Conservation (phyloP, 495 filamentous ascomycete species). For the Podospora pseudoanserina region DNA sequence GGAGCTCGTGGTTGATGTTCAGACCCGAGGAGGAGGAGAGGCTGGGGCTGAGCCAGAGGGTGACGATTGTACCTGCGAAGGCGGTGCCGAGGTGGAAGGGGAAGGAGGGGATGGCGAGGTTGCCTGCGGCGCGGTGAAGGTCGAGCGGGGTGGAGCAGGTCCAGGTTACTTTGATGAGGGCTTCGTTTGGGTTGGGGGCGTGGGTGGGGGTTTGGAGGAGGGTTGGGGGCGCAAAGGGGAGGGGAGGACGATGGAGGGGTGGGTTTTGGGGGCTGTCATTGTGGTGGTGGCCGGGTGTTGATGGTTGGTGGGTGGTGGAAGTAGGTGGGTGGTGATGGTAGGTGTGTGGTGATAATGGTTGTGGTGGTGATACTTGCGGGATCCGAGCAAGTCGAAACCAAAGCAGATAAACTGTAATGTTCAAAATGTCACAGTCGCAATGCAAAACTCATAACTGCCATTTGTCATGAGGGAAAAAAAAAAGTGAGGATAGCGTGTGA, state of each 20-base stretch:
- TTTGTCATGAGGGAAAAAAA: not conserved
- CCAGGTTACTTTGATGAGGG: slow-evolving; percentile 44
- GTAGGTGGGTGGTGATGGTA: not conserved
- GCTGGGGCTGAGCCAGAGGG: slow-evolving; percentile 18
- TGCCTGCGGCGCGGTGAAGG: slow-evolving; percentile 53
- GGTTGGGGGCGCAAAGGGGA: not conserved
- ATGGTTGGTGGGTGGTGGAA: not conserved
- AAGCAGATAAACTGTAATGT: no score
- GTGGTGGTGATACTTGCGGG: not conserved
- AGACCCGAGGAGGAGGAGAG: not conserved
- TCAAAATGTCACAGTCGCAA: no score
- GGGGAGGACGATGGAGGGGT: slow-evolving; percentile 33
- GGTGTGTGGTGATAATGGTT: not conserved
- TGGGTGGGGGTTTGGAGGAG: slow-evolving; percentile 37
- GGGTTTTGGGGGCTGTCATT: not conserved
- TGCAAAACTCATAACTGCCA: no score
- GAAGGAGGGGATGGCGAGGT: slow-evolving; percentile 38
- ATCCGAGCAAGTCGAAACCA: no score
- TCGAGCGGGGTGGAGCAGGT: slow-evolving; percentile 53
- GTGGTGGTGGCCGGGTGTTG: not conserved
- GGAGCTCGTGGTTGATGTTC: slow-evolving; percentile 31
- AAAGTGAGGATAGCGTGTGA: not conserved
- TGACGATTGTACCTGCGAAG: slow-evolving; percentile 43
- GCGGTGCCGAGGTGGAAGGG: slow-evolving; percentile 41
- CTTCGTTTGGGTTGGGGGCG: slow-evolving; percentile 36